Evolutionary conservation across 2,329 filamentous ascomycete genomes (phyloP), one percentile per base, ranked within the genome.

Genomic region (Knufia petricola): DNA sequence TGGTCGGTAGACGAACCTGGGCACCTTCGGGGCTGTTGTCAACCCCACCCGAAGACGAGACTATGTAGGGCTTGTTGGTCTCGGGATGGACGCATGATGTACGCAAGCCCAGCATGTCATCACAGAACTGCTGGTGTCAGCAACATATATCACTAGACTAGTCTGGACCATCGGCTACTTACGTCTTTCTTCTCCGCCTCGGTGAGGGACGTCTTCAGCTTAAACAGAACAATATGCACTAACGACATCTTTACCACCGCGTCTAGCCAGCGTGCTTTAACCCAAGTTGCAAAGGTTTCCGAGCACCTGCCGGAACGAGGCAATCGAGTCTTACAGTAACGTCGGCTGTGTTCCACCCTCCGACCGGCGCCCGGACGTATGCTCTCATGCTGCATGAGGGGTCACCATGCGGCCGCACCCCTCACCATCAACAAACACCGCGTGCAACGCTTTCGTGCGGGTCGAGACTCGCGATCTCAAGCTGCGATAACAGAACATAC

Each of bases 221-320:
- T 71, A 58, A 85, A 82, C 21, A 84, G 68, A 2, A 86, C 81
- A 44, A 85, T 74, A 61, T 86, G 83, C n/a, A 77, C 69, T 56
- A 85, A 71, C 0, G 78, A 61, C 81, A 84, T 84, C 17, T 55
- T 66, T 53, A 39, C 4, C 12, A 38, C 28, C 30, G 23, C 12
- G 13, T 7, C 26, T 21, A 13, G 13, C 20, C 21, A 34, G 15
- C 3, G 9, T 21, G 8, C 42, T 13, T 23, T 7, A 21, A 23
- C 2, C 21, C 20, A 28, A 28, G 23, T 19, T 20, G 17, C 6
- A 13, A 6, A 38, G 17, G 7, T 8, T 20, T 38, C 19, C 13
- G 4, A 20, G 13, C 6, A 12, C 4, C 20, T 34, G 17, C 43
- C 20, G 26, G 19, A 20, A 38, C 15, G 13, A 20, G 28, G n/a